phyloP scores from a whole-genome alignment of 495 filamentous ascomycete species.

The Astrocystis sublimbata region DNA sequence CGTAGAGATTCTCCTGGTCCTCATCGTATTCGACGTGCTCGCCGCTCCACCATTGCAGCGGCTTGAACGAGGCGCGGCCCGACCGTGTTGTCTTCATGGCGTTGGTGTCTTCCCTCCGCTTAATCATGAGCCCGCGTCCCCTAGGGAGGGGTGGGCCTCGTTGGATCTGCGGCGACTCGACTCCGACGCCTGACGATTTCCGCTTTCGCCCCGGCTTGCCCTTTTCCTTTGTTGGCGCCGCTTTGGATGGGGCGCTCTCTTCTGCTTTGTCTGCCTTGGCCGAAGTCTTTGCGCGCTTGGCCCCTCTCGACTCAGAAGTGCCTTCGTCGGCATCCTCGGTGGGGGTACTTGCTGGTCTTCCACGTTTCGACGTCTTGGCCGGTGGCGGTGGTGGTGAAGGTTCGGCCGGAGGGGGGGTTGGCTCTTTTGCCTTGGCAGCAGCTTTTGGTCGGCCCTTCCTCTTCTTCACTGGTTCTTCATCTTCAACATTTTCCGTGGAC shows the following conservation, averaged over 20 bases:
- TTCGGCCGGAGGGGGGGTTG: constrained; percentile 22
- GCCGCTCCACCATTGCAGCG: constrained; percentile 84
- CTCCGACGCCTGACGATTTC: constrained; percentile 40
- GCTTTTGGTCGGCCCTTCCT: constrained; percentile 32
- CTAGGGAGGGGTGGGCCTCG: constrained; percentile 56
- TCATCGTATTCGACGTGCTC: constrained; percentile 71
- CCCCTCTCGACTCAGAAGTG: constrained; percentile 24
- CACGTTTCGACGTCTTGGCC: constrained; percentile 27
- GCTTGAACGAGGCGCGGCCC: constrained; percentile 62
- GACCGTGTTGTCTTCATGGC: constrained; percentile 53
- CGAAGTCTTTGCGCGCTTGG: constrained; percentile 29
- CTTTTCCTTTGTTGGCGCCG: constrained; percentile 30
- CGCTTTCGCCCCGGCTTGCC: constrained; percentile 38
- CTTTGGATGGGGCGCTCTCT: constrained; percentile 18
- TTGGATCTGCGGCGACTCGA: constrained; percentile 44
- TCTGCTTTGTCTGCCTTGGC: constrained; percentile 19
- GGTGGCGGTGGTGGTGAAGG: constrained; percentile 17
- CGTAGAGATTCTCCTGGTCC: constrained; percentile 50
- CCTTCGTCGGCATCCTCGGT: constrained; percentile 23
- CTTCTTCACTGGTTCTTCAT: constrained; percentile 31
- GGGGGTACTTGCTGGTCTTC: constrained; percentile 23
- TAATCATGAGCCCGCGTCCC: constrained; percentile 65
- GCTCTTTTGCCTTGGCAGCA: constrained; percentile 20
- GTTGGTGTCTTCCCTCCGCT: constrained; percentile 64
- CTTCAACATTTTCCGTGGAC: constrained; percentile 25